Evolutionary conservation across 768 basidiomycete genomes (phyloP).

Genomic region (Pleurotus pulmonarius): DNA sequence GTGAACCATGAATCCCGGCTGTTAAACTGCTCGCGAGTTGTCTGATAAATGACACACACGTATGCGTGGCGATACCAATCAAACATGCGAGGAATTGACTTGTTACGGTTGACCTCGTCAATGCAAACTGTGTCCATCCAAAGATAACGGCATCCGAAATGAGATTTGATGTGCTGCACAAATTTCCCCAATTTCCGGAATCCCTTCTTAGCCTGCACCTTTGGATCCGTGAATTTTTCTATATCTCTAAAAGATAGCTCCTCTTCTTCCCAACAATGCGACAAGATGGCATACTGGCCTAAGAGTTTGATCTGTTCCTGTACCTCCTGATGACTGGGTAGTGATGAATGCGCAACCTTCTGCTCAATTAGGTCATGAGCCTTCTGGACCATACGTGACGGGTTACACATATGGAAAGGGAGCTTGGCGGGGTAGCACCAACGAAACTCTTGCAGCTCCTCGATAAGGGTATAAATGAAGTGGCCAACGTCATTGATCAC

Average conservation of each 20-base stretch:
- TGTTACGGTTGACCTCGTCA: not conserved
- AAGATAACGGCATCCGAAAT: not conserved
- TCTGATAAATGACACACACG: not conserved
- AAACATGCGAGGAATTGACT: not conserved
- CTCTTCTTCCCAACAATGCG: not conserved
- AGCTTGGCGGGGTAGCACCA: no score
- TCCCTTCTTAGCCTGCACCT: no score
- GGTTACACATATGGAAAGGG: no score
- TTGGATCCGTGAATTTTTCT: no score
- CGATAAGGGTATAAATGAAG: no score
- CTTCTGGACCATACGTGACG: no score
- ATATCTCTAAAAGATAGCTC: not conserved
- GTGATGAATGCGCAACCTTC: no score
- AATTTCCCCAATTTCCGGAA: not conserved
- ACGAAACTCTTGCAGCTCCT: no score
- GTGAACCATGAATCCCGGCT: not conserved
- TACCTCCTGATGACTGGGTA: no score
- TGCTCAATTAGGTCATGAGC: no score
- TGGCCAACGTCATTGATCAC: no score
- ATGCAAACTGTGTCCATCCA: conserved; percentile 2
- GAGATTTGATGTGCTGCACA: not conserved
- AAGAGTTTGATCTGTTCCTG: no score
- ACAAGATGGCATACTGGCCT: not conserved
- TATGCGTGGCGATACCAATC: not conserved
- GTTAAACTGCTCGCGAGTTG: not conserved